A percentile compares a stretch with the other conserved stretches of the same genome.
These are phyloP conservation scores for Botrytis pseudocinerea DNA, from an alignment of 2,329 filamentous ascomycete species.

Conservation along the genomic window DNA sequence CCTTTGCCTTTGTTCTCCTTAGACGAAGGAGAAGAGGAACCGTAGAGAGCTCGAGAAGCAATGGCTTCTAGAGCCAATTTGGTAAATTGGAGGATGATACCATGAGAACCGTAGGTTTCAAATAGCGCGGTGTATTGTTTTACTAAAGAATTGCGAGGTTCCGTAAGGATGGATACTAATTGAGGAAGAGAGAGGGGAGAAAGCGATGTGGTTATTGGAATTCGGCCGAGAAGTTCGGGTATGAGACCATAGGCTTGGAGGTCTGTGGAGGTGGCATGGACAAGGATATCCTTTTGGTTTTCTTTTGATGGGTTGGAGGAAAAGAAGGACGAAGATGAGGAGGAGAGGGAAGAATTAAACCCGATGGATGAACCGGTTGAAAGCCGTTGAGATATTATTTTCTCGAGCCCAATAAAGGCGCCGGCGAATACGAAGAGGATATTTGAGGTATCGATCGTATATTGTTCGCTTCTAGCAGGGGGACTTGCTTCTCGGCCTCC, in stretches of 20 bases:
- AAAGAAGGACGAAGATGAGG: conserved; percentile 32
- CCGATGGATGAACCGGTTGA: conserved; percentile 81
- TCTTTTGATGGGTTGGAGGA: conserved; percentile 46
- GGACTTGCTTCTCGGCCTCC: conserved; percentile 27
- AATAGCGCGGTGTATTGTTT: conserved; percentile 90
- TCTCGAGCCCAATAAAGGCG: conserved; percentile 90
- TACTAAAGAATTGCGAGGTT: conserved; percentile 85
- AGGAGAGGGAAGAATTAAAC: conserved; percentile 81
- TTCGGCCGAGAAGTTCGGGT: conserved; percentile 90
- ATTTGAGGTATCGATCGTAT: conserved; percentile 86
- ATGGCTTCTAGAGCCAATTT: conserved; percentile 77
- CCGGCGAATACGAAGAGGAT: conserved; percentile 97
- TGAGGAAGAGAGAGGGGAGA: conserved; percentile 67
- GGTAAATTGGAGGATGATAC: conserved; percentile 78
- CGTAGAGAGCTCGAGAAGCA: conserved; percentile 52
- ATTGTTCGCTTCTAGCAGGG: conserved; percentile 48
- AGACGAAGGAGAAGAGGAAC: conserved; percentile 47
- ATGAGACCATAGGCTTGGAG: conserved; percentile 88
- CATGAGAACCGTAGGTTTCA: conserved; percentile 66
- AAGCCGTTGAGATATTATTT: conserved; percentile 82
- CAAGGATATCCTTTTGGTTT: conserved; percentile 24
- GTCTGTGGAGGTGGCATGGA: conserved; percentile 71
- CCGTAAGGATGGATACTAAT: conserved; percentile 85
- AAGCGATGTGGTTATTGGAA: conserved; percentile 86
- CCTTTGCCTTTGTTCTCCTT: not conserved